Percentiles rank a stretch among this genome's conserved stretches.
These are phyloP conservation scores for Xanthoconium stramineum DNA, from an alignment of 768 basidiomycete genomes.

Conservation along the genomic window DNA sequence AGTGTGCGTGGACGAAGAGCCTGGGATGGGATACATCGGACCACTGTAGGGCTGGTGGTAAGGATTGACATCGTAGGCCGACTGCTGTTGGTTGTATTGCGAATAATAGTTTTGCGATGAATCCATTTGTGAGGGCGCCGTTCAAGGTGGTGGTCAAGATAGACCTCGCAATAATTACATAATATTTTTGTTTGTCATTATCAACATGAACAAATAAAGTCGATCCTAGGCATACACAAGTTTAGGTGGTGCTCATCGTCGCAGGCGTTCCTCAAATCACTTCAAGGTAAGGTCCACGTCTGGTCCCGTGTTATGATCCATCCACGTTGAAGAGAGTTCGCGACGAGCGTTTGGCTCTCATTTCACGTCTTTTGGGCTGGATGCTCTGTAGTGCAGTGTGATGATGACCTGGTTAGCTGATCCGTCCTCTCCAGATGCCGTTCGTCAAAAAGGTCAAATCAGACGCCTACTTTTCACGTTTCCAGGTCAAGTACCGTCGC, in stretches of 20 bases:
- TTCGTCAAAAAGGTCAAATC: slow-evolving; percentile 98
- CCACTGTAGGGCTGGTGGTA: slow-evolving; percentile 81
- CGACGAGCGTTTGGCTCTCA: not conserved
- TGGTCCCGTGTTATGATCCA: not conserved
- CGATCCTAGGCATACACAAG: slow-evolving; percentile 10
- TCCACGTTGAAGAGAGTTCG: not conserved
- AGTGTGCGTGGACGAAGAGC: slow-evolving; percentile 61
- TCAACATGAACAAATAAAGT: slow-evolving; percentile 31
- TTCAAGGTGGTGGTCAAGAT: not conserved
- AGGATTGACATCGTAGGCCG: slow-evolving; percentile 64
- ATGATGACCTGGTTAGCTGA: slow-evolving; percentile 27
- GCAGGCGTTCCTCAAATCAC: slow-evolving; percentile 29
- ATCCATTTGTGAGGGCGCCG: slow-evolving; percentile 24
- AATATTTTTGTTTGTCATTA: slow-evolving; percentile 5
- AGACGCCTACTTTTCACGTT: slow-evolving; percentile 95
- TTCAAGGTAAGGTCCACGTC: slow-evolving; percentile 38
- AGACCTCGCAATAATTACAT: slow-evolving; percentile 8
- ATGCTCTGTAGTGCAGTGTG: slow-evolving; percentile 25
- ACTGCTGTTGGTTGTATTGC: slow-evolving; percentile 51
- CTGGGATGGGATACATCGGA: slow-evolving; percentile 65
- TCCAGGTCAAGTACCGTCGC: slow-evolving; percentile 98
- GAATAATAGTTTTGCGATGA: slow-evolving; percentile 43
- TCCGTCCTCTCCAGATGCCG: slow-evolving; percentile 59
- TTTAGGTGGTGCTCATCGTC: slow-evolving; percentile 23
- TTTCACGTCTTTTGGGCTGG: slow-evolving; percentile 24